A percentile compares a stretch with the other conserved stretches of the same genome.
Conservation (phyloP, 176 grass and related monocot genomes). For the Eleusine indica region DNA sequence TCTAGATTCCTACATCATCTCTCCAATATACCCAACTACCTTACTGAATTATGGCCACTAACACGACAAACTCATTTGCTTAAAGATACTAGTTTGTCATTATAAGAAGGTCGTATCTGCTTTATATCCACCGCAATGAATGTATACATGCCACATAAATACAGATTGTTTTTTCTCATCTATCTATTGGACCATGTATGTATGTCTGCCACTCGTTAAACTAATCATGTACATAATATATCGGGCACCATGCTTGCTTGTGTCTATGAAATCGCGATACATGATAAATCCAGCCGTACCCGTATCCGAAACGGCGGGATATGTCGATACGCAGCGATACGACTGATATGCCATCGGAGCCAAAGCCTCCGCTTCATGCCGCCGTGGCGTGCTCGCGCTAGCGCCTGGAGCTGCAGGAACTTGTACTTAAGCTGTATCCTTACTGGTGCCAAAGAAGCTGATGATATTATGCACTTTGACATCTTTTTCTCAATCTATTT, state of each 20-base stretch:
- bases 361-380: no score
- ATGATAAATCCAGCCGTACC: no score
- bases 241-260: neutral
- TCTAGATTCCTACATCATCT: neutral
- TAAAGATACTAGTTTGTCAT: neutral
- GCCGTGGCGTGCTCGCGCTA: no score
- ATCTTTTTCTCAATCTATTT: no score
- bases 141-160: neutral
- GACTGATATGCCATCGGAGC: no score
- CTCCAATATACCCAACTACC: neutral
- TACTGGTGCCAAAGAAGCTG: no score
- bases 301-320: no score
- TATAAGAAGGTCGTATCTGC: neutral
- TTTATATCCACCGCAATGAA: neutral
- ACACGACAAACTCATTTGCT: neutral
- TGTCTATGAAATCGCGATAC: no score
- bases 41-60: neutral
- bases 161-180: neutral
- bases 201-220: neutral
- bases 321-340: no score
- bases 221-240: neutral
- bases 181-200: neutral
- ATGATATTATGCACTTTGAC: no score
- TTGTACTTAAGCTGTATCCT: no score
- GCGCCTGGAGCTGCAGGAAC: no score